Evolutionary conservation across 148 eudicot genomes (phyloP).

Genomic region (Rhododendron williamsianum): DNA sequence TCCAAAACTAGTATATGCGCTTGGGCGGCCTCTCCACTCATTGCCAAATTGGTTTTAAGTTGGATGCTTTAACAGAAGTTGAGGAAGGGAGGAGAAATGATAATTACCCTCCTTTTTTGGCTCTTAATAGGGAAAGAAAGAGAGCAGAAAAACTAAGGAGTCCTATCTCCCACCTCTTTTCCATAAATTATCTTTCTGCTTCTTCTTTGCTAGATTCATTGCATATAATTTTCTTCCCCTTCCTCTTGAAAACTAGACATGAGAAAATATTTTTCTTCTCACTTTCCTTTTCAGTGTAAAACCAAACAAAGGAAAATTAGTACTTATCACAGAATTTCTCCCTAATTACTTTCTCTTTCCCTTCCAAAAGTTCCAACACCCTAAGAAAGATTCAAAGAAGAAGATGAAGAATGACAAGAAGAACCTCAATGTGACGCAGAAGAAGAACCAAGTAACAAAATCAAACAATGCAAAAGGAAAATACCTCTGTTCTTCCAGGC

Average conservation of each 20-base stretch:
- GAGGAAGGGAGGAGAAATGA: neutral
- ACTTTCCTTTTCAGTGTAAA: neutral
- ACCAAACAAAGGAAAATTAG: neutral
- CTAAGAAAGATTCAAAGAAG: neutral
- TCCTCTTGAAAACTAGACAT: neutral
- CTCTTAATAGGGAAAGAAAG: neutral
- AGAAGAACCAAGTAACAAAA: neutral
- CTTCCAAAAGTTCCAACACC: neutral
- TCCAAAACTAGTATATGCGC: too few relatives aligned
- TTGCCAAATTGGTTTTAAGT: too few relatives aligned
- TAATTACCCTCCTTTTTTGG: neutral
- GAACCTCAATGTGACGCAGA: neutral
- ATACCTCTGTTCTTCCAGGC: constrained; percentile 94
- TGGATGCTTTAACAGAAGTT: neutral
- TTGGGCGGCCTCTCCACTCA: too few relatives aligned
- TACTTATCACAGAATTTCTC: neutral
- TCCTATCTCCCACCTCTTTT: neutral
- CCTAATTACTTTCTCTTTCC: neutral
- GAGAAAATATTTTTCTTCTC: neutral
- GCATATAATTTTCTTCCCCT: neutral
- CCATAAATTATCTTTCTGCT: neutral
- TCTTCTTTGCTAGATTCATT: neutral
- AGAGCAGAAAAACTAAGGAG: neutral
- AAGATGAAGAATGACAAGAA: neutral
- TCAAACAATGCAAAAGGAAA: neutral